A percentile compares a stretch with the other conserved stretches of the same genome.
These are phyloP conservation scores for Obelidium mucronatum DNA, from an alignment of 192 early-diverging fungal species.

Conservation along the genomic window DNA sequence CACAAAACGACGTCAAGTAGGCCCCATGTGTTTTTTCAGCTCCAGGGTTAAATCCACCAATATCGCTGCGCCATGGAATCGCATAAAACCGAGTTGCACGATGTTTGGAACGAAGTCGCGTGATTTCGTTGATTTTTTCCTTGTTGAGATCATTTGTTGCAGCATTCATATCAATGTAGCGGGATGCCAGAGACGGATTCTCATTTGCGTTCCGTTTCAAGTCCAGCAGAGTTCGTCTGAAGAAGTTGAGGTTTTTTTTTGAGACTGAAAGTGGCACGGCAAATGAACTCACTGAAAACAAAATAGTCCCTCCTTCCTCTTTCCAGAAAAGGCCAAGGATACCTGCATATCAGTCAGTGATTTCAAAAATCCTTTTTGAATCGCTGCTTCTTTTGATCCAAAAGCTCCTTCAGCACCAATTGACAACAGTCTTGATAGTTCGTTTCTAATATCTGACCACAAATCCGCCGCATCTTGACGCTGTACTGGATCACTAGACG, in stretches of 20 bases:
- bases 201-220: constrained; percentile 31
- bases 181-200: not conserved
- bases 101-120: constrained; percentile 23
- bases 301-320: constrained; percentile 25
- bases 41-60: constrained; percentile 24
- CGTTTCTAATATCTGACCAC: constrained; percentile 11
- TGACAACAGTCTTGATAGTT: constrained; percentile 1
- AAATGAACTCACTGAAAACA: constrained; percentile 36
- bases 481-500: not conserved
- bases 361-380: no score
- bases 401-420: constrained; percentile 15
- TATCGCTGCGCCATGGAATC: constrained; percentile 33
- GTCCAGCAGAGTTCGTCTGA: constrained; percentile 38
- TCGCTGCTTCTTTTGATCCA: not conserved
- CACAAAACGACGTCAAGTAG: constrained; percentile 31
- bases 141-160: constrained; percentile 22
- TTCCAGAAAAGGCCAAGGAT: not conserved
- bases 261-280: not conserved
- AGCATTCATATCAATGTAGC: constrained; percentile 31
- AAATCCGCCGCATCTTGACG: constrained; percentile 10
- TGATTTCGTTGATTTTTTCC: constrained; percentile 15
- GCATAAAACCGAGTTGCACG: constrained; percentile 40
- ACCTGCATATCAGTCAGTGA: constrained; percentile 26
- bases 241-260: not conserved
- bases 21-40: constrained; percentile 23